Conservation (phyloP, 768 basidiomycete species). For the Auricularia auricula-judae region DNA sequence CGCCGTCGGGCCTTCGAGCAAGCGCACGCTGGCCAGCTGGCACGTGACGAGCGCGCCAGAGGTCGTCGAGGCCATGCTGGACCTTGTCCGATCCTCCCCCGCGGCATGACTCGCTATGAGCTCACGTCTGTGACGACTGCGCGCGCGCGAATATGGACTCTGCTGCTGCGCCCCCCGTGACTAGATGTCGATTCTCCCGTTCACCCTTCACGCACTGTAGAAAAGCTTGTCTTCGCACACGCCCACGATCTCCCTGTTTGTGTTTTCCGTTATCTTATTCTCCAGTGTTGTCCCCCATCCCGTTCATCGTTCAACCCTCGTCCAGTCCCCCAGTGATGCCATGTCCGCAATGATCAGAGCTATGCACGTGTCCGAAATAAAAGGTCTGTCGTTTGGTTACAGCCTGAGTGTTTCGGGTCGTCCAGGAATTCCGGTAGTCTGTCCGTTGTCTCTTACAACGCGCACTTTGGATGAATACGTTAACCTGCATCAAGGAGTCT, state of each 20-base stretch:
- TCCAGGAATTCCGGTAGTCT: too few species aligned
- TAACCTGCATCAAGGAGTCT: too few species aligned
- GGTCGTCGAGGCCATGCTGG: constrained; percentile 69
- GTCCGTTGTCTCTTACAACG: too few species aligned
- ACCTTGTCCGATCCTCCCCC: constrained; percentile 28
- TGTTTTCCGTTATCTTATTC: too few species aligned
- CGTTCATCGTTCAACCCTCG: too few species aligned
- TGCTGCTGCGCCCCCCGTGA: neutral
- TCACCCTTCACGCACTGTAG: neutral
- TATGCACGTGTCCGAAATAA: too few species aligned
- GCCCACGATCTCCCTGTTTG: neutral
- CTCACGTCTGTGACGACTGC: constrained; percentile 1
- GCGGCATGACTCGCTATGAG: neutral
- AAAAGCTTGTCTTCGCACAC: neutral
- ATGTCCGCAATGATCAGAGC: too few species aligned
- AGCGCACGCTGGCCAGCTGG: constrained; percentile 85
- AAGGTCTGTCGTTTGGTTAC: too few species aligned
- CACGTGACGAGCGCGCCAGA: constrained; percentile 85
- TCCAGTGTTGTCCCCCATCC: too few species aligned
- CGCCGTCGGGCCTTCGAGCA: constrained; percentile 82
- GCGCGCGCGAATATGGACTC: constrained; percentile 7
- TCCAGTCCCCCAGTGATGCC: too few species aligned
- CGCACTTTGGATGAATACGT: too few species aligned
- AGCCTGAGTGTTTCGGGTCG: too few species aligned
- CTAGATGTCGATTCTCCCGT: constrained; percentile 4